These are phyloP conservation scores for Pichia sp. DNA, from an alignment of 1,139 yeast species.

Conservation along the genomic window DNA sequence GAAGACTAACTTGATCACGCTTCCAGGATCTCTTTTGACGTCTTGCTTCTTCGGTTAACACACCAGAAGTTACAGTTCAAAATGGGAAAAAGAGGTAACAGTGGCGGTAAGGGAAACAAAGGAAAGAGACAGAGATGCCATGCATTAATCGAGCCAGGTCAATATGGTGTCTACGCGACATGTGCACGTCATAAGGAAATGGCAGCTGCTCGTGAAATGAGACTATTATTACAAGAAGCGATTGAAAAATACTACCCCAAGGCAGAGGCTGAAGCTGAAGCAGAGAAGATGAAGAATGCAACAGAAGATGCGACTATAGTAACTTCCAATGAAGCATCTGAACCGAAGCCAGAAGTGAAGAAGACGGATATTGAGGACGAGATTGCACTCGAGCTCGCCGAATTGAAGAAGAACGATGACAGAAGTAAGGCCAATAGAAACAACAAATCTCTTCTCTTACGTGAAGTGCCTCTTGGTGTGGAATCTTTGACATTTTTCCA, in stretches of 20 bases:
- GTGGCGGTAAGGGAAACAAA: constrained; percentile 8
- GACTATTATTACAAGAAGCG: constrained; percentile 52
- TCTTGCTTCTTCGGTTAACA: too few relatives aligned
- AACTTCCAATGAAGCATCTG: too few relatives aligned
- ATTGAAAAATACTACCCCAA: constrained; percentile 43
- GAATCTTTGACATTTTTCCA: constrained; percentile 85
- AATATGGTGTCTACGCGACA: constrained; percentile 81
- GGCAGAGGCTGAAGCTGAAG: constrained; percentile 29
- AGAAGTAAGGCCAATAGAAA: constrained; percentile 40
- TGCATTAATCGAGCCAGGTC: constrained; percentile 66
- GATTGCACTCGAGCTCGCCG: constrained; percentile 53
- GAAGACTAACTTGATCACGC: too few relatives aligned
- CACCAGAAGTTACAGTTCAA: too few relatives aligned
- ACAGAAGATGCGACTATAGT: constrained; percentile 13
- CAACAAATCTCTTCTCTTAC: constrained; percentile 41
- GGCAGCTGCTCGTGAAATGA: constrained; percentile 67
- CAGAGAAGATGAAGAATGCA: constrained; percentile 28
- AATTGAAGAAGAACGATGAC: constrained; percentile 21
- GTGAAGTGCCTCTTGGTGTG: constrained; percentile 65
- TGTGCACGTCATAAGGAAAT: constrained; percentile 75
- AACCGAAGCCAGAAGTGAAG: too few relatives aligned
- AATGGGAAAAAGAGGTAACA: constrained; percentile 34
- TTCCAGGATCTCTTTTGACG: too few relatives aligned
- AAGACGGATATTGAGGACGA: constrained; percentile 58
- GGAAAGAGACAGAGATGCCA: constrained; percentile 39